Evolutionary conservation across 2,329 filamentous ascomycete species (phyloP), one percentile per base, ranked within the genome.

Genomic region (Trichoderma hamatum): DNA sequence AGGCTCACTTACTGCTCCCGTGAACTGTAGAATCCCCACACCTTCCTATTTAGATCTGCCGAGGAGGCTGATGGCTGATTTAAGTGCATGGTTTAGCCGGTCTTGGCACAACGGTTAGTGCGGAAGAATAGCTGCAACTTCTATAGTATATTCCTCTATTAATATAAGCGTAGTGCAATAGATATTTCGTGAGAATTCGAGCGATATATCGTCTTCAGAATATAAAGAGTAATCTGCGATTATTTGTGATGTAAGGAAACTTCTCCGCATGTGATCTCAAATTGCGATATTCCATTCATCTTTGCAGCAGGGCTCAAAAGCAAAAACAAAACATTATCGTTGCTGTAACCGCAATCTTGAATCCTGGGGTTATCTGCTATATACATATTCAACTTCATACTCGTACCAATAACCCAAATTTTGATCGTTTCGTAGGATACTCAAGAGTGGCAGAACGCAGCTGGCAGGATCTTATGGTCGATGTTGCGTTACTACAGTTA

Each of bases 71-170:
- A 5, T 7, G 9, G 30, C 30, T 30, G 30, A 6, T 30, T 30
- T 30, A 30, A 30, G 30, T 52, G 60, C 60, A 52, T 30, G 19
- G 24, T 39, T 39, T 63, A 63, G 34, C 60, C 60, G 60, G 43
- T 63, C 36, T 51, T 51, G 46, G 43, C 60, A 51, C 21, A 26
- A 36, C 24, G 28, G 46, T 14, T 52, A 52, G 39, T 63, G 43
- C 60, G 60, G 60, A 63, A 63, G 43, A 63, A 21, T 26, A 30
- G 26, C n/a, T 36, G 6, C 60, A 43, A 43, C 26, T 30, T 63
- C 60, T 63, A 19, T 32, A 63, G 36, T 3, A 43, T 28, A 34
- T 34, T 26, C 7, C 2, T 49, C n/a, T n/a, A n/a, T n/a, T n/a
- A n/a, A n/a, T n/a, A n/a, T n/a, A n/a, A n/a, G n/a, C n/a, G n/a